These are phyloP conservation scores for Lagenaria siceraria DNA, from an alignment of 306 rosid species.

Conservation along the genomic window DNA sequence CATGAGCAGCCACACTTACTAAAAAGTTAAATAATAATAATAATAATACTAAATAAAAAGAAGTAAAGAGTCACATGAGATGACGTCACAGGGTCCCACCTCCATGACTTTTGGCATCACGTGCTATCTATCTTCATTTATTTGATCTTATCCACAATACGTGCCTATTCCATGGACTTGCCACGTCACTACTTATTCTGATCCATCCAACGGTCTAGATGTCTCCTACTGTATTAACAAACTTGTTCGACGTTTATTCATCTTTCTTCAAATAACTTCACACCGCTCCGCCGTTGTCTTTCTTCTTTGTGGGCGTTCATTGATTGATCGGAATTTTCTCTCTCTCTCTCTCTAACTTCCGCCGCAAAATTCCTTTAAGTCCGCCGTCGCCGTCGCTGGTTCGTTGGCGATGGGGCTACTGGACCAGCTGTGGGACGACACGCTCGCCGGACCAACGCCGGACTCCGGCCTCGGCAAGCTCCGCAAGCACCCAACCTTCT, in stretches of 20 bases:
- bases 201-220: background rate
- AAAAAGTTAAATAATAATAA: too few relatives aligned
- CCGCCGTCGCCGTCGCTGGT: background rate
- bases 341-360: background rate
- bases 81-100: background rate
- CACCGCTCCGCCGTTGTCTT: background rate
- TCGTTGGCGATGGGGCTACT: constrained; percentile 49
- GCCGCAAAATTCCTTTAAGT: background rate
- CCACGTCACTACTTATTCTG: background rate
- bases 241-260: background rate
- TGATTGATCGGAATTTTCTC: background rate
- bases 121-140: background rate
- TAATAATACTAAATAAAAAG: background rate
- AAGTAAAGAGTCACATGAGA: background rate
- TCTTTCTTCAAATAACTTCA: background rate
- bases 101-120: background rate
- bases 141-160: constrained; percentile 4
- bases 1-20: too few relatives aligned
- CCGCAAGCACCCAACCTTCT: constrained; percentile 40
- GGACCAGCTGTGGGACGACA: constrained; percentile 95
- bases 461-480: constrained; percentile 82
- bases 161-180: background rate
- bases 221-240: background rate
- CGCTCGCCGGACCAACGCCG: constrained; percentile 86
- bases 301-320: too few relatives aligned